Base-by-base conservation (phyloP, 768 basidiomycete genomes). In the Tylopilus intermedius region DNA sequence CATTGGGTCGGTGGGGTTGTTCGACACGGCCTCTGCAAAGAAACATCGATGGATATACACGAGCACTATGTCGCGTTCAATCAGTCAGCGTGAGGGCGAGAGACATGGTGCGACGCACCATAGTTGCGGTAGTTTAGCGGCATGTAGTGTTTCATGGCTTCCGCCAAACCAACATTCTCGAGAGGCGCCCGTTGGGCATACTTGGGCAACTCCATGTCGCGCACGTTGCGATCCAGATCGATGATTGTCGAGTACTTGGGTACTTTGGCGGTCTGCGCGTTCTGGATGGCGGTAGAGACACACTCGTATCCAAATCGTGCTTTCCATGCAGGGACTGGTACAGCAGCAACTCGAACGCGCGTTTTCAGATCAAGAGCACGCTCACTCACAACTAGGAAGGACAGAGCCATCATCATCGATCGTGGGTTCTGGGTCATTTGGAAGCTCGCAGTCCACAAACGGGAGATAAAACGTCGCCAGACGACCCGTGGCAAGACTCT, bases 81-180 rank as follows among this genome's bases (percentile, higher is more conserved):
- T 46, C 30, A 30, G 30, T 24, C 32, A 30, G 41, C 21, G 9
- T 11, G 38, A 39, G 22, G 21, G 43, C 7, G 49, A 41, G 44
- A 3, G 1, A 18, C 9, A 33, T 7, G 15, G 8, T 6, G 32
- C 3, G 66, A 62, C 83, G 61, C 22, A 88, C 87, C 81, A 33
- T 84, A 72, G 59, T 86, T 79, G 1, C 83, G 77, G 64, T 88
- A 89, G 61, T 88, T 88, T 32, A 68, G 73, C 1, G 87, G 83
- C 87, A 88, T 88, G 60, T 79, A 87, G 65, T 83, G 79, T 33
- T 78, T 79, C 87, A 89, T 88, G 7, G 82, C 80, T 62, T 82
- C 72, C 8, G 76, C 72, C 10, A 88, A 70, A 3, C 80, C 79
- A 1, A 70, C 70, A 8, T 79, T 78, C 55, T 75, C 64, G 1